Percentiles rank a stretch among this genome's conserved stretches.
phyloP scores from a whole-genome alignment of 73 alveolate species.

The Paramecium octaurelia region DNA sequence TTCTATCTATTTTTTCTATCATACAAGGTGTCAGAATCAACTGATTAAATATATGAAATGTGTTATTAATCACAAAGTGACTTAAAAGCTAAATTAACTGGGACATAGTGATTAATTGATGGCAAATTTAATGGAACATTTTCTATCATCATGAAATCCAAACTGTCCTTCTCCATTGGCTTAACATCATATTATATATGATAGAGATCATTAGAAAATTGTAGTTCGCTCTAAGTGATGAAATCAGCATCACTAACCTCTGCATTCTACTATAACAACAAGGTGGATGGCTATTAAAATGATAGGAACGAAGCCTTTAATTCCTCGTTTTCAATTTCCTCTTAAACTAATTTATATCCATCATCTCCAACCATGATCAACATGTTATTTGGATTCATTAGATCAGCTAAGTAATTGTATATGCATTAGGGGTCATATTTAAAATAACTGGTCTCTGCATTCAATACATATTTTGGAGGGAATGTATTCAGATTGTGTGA shows the following conservation, averaged over 20 bases:
- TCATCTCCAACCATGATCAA: slow-evolving; percentile 32
- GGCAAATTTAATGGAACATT: background rate
- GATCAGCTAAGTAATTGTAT: slow-evolving; percentile 13
- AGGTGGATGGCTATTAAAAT: background rate
- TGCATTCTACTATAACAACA: background rate
- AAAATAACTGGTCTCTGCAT: background rate
- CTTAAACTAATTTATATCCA: background rate
- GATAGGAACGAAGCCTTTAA: background rate
- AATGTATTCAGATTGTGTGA: slow-evolving; percentile 21
- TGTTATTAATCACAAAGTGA: background rate
- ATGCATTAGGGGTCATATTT: background rate
- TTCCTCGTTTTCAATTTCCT: background rate
- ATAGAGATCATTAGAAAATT: background rate
- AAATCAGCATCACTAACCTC: background rate
- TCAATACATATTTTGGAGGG: background rate
- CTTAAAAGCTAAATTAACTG: background rate
- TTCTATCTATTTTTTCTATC: background rate
- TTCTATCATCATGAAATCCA: background rate
- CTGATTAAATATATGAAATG: slow-evolving; percentile 1
- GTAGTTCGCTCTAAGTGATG: background rate
- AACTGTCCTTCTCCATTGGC: background rate
- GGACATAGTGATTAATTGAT: background rate
- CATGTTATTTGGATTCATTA: slow-evolving; percentile 9
- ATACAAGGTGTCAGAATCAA: background rate
- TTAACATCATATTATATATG: background rate